Conservation (phyloP, 305 asterid species). For the Fraxinus greggii region DNA sequence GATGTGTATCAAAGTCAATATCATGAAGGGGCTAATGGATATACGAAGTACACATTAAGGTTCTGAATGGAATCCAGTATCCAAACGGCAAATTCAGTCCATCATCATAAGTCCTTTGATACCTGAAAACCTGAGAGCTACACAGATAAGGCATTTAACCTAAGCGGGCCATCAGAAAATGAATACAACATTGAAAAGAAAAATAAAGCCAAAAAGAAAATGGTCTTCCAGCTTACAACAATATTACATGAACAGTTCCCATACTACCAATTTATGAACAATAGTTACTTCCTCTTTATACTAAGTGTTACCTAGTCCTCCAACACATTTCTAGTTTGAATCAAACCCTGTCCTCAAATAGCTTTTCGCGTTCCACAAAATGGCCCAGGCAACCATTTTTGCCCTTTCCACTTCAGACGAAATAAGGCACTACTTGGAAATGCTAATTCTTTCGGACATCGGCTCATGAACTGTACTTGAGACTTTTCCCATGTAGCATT, state of each 20-base stretch:
- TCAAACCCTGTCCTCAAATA: background rate
- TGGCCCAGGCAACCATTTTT: background rate
- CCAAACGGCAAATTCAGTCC: background rate
- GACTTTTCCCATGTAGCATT: background rate
- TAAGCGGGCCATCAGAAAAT: background rate
- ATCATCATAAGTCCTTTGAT: background rate
- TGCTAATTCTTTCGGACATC: background rate
- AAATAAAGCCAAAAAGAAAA: background rate
- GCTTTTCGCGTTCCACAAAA: background rate
- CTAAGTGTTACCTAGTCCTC: background rate
- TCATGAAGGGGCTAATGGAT: background rate
- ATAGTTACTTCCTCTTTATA: background rate
- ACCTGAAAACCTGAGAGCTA: slow-evolving; percentile 1
- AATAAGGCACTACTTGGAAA: background rate
- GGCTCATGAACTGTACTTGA: background rate
- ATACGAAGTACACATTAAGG: background rate
- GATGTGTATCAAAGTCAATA: background rate
- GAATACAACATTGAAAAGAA: background rate
- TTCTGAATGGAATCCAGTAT: background rate
- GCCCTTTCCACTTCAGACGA: background rate
- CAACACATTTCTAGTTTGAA: background rate
- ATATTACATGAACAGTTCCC: background rate
- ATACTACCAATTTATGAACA: background rate
- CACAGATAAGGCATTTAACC: background rate
- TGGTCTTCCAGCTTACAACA: background rate